Base-by-base conservation (phyloP, 1,284 basidiomycete species). In the Cutaneotrichosporon sp. region DNA sequence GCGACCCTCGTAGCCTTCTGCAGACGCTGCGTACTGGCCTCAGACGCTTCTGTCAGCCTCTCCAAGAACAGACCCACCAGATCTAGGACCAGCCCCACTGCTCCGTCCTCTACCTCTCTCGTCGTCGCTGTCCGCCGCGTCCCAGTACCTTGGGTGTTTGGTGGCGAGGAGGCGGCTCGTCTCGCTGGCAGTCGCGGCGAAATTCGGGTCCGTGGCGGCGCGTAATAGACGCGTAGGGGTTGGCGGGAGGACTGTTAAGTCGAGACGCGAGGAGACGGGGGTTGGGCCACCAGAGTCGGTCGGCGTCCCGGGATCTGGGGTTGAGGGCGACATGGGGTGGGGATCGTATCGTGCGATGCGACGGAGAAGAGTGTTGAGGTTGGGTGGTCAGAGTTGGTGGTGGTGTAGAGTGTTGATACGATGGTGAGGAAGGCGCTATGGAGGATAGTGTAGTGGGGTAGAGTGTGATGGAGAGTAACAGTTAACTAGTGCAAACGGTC, bases 1-100 rank as follows among this genome's bases (percentile, higher is more conserved):
- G 73, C 75, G 13, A 76, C 66, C 9, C 58, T 26, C 8, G 53
- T 30, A 1, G 58, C 63, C 22, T 55, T 63, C 34, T 51, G 31
- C 47, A 64, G 58, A 56, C 52, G 59, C 14, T 50, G 50, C 40
- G 34, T 55, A 7, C 36, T 42, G 22, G 50, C 58, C 14, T 50
- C 52, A 5, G 58, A 60, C 9, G 11, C 58, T 60, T 38, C 36
- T 18, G 34, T 52, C 32, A 52, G 36, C 22, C 5, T 30, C 8
- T 11, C 9, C 32, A 21, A 7, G 36, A 21, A 38, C 21, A 34
- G 21, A 11, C 53, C 31, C 36, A 40, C 51, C 30, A 30, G 7
- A 11, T 40, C 16, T 11, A 6, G 30, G 30, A 10, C 21, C 47
- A 21, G 11, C 40, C 40, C 40, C 57, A 22, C 34, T 21, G 10